Evolutionary conservation across 805 yeast species (phyloP).

Genomic region (Lipomyces mesembrius): DNA sequence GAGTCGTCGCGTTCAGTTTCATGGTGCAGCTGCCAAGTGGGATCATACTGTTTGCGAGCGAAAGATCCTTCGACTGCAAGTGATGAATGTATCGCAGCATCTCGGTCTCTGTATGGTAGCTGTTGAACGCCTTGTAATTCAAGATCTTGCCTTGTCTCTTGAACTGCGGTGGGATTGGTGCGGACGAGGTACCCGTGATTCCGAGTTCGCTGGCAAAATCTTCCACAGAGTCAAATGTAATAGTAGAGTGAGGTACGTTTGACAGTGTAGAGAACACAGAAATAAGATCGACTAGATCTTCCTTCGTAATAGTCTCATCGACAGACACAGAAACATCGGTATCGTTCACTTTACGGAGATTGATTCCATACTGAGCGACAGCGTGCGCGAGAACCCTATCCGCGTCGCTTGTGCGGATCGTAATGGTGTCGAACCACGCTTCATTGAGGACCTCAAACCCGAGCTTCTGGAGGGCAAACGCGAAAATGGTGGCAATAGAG

Average conservation of each 20-base stretch:
- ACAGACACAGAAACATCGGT: slow-evolving; percentile 72
- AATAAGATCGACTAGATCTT: slow-evolving; percentile 63
- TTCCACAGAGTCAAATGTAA: slow-evolving; percentile 27
- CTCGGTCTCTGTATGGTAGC: slow-evolving; percentile 91
- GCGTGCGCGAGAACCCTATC: slow-evolving; percentile 64
- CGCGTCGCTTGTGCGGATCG: slow-evolving; percentile 60
- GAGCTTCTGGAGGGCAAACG: slow-evolving; percentile 55
- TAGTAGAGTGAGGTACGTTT: slow-evolving; percentile 9
- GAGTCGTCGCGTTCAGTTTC: slow-evolving; percentile 94
- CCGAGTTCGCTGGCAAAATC: slow-evolving; percentile 24
- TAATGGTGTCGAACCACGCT: slow-evolving; percentile 81
- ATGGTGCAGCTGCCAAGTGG: slow-evolving; percentile 97
- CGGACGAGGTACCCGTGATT: slow-evolving; percentile 57
- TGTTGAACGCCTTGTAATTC: slow-evolving; percentile 77
- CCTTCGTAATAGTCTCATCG: slow-evolving; percentile 81
- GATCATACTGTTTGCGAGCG: slow-evolving; percentile 95
- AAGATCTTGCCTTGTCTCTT: slow-evolving; percentile 49
- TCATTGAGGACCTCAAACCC: slow-evolving; percentile 59
- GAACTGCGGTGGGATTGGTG: slow-evolving; percentile 50
- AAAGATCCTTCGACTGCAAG: slow-evolving; percentile 84
- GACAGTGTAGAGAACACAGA: slow-evolving; percentile 58
- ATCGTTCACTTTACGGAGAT: slow-evolving; percentile 70
- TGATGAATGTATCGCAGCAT: slow-evolving; percentile 88
- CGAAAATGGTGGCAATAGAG: slow-evolving; percentile 74
- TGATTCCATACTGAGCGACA: slow-evolving; percentile 65